These are phyloP conservation scores for Lactarius indigo DNA, from an alignment of 768 basidiomycete species.

Conservation along the genomic window DNA sequence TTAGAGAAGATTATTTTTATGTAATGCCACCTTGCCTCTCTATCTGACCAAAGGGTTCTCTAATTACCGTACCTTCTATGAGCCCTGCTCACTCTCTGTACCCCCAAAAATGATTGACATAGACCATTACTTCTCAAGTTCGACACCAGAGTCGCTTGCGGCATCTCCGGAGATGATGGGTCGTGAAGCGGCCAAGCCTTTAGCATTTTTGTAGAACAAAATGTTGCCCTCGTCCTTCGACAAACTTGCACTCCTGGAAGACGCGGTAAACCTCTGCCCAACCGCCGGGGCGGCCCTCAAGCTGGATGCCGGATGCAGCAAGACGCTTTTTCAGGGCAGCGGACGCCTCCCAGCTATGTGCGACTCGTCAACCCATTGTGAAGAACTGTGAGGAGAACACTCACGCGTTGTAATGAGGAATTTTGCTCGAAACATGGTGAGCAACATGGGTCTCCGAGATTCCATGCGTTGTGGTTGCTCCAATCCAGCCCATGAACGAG, in stretches of 20 bases:
- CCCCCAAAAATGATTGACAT: not conserved
- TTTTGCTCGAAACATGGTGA: slow-evolving; percentile 93
- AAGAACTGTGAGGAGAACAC: slow-evolving; percentile 26
- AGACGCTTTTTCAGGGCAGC: slow-evolving; percentile 77
- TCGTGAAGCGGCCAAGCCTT: slow-evolving; percentile 69
- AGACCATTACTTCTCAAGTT: slow-evolving; percentile 38
- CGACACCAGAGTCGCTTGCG: slow-evolving; percentile 66
- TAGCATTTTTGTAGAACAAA: slow-evolving; percentile 86
- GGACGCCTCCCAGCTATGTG: slow-evolving; percentile 80
- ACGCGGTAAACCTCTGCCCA: slow-evolving; percentile 81
- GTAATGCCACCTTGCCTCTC: not conserved
- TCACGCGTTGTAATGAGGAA: slow-evolving; percentile 89
- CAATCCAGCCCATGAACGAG: slow-evolving; percentile 78
- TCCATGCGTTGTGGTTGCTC: slow-evolving; percentile 80
- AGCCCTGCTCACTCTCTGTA: slow-evolving; percentile 20
- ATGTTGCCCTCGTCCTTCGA: slow-evolving; percentile 94
- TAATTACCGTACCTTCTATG: slow-evolving; percentile 1
- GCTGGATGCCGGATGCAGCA: slow-evolving; percentile 51
- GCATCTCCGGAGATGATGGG: slow-evolving; percentile 60
- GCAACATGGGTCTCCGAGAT: slow-evolving; percentile 92
- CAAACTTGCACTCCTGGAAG: slow-evolving; percentile 82
- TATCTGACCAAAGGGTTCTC: not conserved
- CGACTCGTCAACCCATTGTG: not conserved
- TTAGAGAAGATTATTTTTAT: slow-evolving; percentile 1
- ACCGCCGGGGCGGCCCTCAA: slow-evolving; percentile 71